Evolutionary conservation across 108 stramenopile species (phyloP).

Genomic region (Cyclotella kingstonii): DNA sequence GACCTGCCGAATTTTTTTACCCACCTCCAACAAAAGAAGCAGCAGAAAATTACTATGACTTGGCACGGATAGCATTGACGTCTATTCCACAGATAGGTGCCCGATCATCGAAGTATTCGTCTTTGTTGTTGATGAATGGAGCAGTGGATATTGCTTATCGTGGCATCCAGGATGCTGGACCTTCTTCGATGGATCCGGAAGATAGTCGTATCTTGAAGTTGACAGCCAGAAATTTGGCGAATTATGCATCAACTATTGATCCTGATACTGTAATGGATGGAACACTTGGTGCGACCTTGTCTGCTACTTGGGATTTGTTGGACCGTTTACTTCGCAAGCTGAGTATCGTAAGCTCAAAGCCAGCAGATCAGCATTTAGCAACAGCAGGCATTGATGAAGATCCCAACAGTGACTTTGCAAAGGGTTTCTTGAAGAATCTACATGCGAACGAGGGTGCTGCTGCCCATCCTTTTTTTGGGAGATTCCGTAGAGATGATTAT

Average conservation of each 20-base stretch:
- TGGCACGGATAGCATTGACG: slow-evolving; percentile 79
- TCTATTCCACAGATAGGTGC: slow-evolving; percentile 60
- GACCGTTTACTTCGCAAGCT: slow-evolving; percentile 77
- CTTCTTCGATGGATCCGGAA: slow-evolving; percentile 86
- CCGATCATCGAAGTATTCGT: slow-evolving; percentile 62
- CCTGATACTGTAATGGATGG: slow-evolving; percentile 63
- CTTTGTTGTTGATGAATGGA: slow-evolving; percentile 77
- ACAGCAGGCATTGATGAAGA: slow-evolving; percentile 44
- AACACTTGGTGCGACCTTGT: slow-evolving; percentile 64
- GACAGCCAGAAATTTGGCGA: slow-evolving; percentile 82
- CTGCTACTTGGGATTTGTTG: slow-evolving; percentile 78
- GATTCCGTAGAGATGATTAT: slow-evolving; percentile 90
- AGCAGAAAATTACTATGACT: slow-evolving; percentile 69
- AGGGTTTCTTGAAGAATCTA: slow-evolving; percentile 66
- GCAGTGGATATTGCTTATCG: slow-evolving; percentile 83
- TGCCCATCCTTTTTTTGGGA: slow-evolving; percentile 88
- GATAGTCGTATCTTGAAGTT: slow-evolving; percentile 85
- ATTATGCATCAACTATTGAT: slow-evolving; percentile 79
- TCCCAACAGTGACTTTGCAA: slow-evolving; percentile 63
- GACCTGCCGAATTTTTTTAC: slow-evolving; percentile 74
- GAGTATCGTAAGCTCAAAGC: slow-evolving; percentile 73
- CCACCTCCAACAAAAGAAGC: slow-evolving; percentile 48
- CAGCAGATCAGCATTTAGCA: slow-evolving; percentile 71
- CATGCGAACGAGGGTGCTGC: slow-evolving; percentile 73
- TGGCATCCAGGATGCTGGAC: slow-evolving; percentile 69